Base-by-base conservation (phyloP, 495 filamentous ascomycete genomes). In the Chlorociboria aeruginascens region DNA sequence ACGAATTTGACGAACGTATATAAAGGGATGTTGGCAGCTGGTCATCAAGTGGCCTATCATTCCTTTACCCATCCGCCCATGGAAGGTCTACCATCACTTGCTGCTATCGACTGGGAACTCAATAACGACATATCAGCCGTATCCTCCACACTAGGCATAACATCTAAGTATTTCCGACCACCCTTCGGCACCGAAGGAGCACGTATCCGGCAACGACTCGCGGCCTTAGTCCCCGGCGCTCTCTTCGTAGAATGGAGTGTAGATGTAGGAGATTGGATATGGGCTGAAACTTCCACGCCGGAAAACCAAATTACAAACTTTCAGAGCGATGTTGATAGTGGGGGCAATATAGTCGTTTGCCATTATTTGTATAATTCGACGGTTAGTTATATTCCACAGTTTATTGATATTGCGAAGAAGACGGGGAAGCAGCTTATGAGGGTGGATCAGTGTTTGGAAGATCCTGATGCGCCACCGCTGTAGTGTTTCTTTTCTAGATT, bases 261-360 rank as follows among this genome's bases (percentile, higher is more conserved):
- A 20, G 84, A 89, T 52, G 77, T 85, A 33, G 81, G 86, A 63
- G 84, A 89, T 61, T 89, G 83, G 82, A 55, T 83, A 3, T 89
- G 81, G 79, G 82, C 78, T 0, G 61, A 74, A 53, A 70, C 66
- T 0, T 45, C 62, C 13, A 85, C 80, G n/a, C 84, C 84, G 0
- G 75, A 83, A 62, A 77, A 79, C 58, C 84, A 89, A 65, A 65
- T 87, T 0, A 79, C 81, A 6, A 81, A 82, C n/a, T 89, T 89
- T 62, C 70, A 76, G 55, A 68, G 78, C 0, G 79, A 83, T 57
- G 66, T 89, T 0, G 66, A 61, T 3, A 71, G 68, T 40, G 84
- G 84, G 0, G 84, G 84, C 0, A 81, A 84, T 56, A 66, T 89
- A 48, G 78, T 84, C 0, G 84, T 89, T 11, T 76, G 86, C 79